A percentile compares a stretch with the other conserved stretches of the same genome.
Conservation (phyloP, 176 grass and related monocot species). For the Sorghum bicolor region DNA sequence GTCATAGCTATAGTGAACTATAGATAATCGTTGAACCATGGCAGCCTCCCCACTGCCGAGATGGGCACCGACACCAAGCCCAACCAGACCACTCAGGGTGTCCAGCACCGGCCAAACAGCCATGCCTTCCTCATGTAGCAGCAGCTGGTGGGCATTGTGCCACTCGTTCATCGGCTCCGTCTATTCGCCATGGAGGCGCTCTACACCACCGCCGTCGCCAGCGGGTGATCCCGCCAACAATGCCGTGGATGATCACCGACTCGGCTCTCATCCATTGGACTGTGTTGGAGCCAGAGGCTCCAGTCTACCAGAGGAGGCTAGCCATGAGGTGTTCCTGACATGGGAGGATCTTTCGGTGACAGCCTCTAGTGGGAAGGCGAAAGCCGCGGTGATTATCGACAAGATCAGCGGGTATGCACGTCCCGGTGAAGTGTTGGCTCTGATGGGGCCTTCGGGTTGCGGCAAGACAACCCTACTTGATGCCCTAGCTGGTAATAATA, state of each 20-base stretch:
- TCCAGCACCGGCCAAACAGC: not conserved
- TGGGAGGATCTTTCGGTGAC: not conserved
- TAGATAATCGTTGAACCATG: constrained; percentile 12
- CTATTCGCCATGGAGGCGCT: not conserved
- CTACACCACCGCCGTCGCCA: not conserved
- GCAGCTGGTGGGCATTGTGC: not conserved
- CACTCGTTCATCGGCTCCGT: not conserved
- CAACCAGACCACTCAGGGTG: constrained; percentile 15
- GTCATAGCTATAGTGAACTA: not conserved
- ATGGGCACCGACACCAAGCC: constrained; percentile 47
- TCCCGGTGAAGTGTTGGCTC: not conserved
- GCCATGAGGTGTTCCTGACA: constrained; percentile 6
- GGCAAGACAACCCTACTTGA: constrained; percentile 1
- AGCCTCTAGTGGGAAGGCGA: not conserved
- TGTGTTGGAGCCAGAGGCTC: no score
- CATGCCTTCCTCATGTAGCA: not conserved
- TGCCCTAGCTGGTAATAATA: not conserved
- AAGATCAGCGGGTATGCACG: not conserved
- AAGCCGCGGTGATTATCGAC: not conserved
- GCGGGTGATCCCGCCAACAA: not conserved
- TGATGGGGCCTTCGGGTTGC: not conserved
- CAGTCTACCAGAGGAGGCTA: not conserved
- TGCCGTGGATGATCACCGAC: not conserved
- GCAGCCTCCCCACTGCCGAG: constrained; percentile 31
- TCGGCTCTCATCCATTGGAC: no score